Percentiles rank a stretch among this genome's conserved stretches.
These are phyloP conservation scores for Leucaena leucocephala DNA, from an alignment of 306 rosid genomes.

Conservation along the genomic window DNA sequence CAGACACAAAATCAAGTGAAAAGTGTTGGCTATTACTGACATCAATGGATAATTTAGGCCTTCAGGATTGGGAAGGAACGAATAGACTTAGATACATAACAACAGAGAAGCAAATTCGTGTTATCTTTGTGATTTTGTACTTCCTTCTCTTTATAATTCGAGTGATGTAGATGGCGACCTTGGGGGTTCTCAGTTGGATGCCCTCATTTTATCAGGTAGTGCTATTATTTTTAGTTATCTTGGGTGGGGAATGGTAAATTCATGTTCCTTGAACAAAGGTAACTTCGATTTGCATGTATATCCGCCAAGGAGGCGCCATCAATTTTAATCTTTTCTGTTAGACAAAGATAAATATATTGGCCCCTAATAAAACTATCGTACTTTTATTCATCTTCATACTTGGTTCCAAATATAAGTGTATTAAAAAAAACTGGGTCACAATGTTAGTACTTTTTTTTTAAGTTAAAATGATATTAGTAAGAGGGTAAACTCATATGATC, in stretches of 20 bases:
- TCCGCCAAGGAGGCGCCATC: no score
- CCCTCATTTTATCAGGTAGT: not conserved
- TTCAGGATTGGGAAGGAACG: slow-evolving; percentile 19
- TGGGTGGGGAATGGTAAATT: not conserved
- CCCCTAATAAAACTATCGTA: no score
- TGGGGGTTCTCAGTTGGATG: no score
- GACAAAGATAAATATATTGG: no score
- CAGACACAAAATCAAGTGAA: slow-evolving; percentile 43
- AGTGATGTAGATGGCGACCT: not conserved
- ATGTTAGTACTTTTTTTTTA: no score
- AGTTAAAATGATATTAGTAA: no score
- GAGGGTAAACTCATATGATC: no score
- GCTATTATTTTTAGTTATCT: not conserved
- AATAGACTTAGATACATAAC: not conserved
- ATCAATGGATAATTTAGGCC: slow-evolving; percentile 3
- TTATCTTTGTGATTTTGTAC: not conserved
- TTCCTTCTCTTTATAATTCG: not conserved
- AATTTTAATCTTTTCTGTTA: no score
- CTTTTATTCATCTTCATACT: no score
- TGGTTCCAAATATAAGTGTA: no score
- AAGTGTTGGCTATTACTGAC: slow-evolving; percentile 69
- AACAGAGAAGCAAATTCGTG: not conserved
- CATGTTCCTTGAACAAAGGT: not conserved
- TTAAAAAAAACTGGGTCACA: no score
- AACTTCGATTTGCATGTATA: not conserved